Evolutionary conservation across 345 rosid genomes (phyloP), one percentile per base, ranked within the genome.

Genomic region (Laguncularia racemosa): DNA sequence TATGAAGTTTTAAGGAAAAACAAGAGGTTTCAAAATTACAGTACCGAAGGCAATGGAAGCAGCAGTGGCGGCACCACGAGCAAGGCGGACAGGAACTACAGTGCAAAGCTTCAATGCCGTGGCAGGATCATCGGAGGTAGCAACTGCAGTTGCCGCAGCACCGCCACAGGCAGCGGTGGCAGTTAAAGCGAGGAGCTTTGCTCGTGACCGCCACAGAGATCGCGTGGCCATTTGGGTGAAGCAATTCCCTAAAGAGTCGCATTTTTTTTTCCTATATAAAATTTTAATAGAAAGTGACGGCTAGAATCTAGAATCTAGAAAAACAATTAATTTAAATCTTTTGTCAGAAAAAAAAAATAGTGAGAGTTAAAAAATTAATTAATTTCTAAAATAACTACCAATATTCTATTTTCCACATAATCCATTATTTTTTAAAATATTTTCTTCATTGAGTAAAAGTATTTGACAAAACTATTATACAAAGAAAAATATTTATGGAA

Each of bases 11-110:
- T 12, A 12, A 3, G 54, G 26, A 18, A 56, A 55, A 43, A 23
- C 8, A 14, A 46, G 48, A 12, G 13, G 33, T 38, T 14, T 40
- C 16, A 38, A 20, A 49, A 14, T n/a, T n/a, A n/a, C n/a, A 47
- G 46, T 81, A 90, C 99, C 96, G 56, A 87, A 88, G 59, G 86
- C 88, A 16, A 95, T 81, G 65, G 96, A 84, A 59, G 92, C 85
- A 14, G 93, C 97, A 18, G 97, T 88, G 10, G 73, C 62, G 60
- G 96, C 47, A 74, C 78, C 76, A 40, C 92, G 95, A 70, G 33
- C 59, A 53, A 87, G 88, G 53, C 96, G 96, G 48, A 70, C 61
- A 28, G 97, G 97, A 20, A 89, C 77, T 56, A 78, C 60, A 63
- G 96, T 84, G 86, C 87, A 87, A 57, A 89, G 82, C 83, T 93